Percentiles rank a stretch among this genome's conserved stretches.
These are phyloP conservation scores for Stachybotrys echinatus DNA, from an alignment of 2,329 filamentous ascomycete species.

Conservation along the genomic window DNA sequence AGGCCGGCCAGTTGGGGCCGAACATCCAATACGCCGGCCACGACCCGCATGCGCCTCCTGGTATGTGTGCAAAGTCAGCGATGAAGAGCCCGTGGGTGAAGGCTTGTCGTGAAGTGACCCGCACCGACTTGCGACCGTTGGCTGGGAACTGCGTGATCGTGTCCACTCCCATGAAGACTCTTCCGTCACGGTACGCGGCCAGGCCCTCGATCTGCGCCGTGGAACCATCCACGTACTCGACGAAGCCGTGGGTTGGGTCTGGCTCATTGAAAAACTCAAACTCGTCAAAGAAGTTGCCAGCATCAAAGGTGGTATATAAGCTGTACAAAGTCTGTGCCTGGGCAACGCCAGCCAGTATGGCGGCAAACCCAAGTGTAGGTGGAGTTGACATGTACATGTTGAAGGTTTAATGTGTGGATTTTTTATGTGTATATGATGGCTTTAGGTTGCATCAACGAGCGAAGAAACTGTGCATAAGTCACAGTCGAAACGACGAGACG, in stretches of 20 bases:
- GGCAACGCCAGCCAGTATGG: slow-evolving; percentile 19
- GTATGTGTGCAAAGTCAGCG: slow-evolving; percentile 71
- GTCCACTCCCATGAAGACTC: slow-evolving; percentile 68
- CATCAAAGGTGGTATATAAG: slow-evolving; percentile 42
- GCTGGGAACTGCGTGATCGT: slow-evolving; percentile 47
- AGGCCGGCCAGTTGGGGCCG: slow-evolving; percentile 63
- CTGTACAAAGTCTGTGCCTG: slow-evolving; percentile 29
- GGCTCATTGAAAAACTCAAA: slow-evolving; percentile 50
- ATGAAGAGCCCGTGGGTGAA: slow-evolving; percentile 69
- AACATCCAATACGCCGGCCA: slow-evolving; percentile 74
- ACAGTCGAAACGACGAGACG: too few species aligned
- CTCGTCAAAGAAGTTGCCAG: slow-evolving; percentile 48
- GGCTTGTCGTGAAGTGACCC: slow-evolving; percentile 59
- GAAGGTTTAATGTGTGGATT: too few species aligned
- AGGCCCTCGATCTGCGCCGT: slow-evolving; percentile 54
- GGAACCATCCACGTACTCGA: slow-evolving; percentile 58
- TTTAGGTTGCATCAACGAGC: too few species aligned
- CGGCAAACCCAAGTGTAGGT: slow-evolving; percentile 19
- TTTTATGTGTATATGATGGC: too few species aligned
- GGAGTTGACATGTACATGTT: slow-evolving; percentile 17
- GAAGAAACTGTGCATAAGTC: too few species aligned
- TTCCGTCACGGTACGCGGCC: slow-evolving; percentile 48
- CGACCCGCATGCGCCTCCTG: slow-evolving; percentile 62
- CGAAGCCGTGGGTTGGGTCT: slow-evolving; percentile 73
- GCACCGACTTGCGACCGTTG: slow-evolving; percentile 63